Conservation (phyloP, 2,329 filamentous ascomycete species). For the Aspergillus sp. region DNA sequence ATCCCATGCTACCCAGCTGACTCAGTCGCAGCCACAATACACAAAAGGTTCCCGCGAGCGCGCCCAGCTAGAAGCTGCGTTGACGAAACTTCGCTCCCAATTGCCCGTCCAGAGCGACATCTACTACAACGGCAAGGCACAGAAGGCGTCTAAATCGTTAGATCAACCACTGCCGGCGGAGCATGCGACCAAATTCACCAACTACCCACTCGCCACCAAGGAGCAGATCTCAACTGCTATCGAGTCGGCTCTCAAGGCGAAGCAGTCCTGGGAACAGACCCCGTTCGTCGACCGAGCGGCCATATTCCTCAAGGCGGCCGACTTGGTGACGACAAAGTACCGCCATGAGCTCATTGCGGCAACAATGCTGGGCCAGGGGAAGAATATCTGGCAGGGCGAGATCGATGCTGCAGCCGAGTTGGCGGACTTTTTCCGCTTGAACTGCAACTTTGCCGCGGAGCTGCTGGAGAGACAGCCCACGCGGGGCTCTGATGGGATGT, state of each 20-base stretch:
- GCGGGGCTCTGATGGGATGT: constrained; percentile 72
- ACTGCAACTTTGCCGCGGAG: constrained; percentile 68
- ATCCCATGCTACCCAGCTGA: not conserved
- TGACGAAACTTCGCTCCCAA: constrained; percentile 22
- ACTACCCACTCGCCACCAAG: constrained; percentile 68
- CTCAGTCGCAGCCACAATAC: constrained; percentile 14
- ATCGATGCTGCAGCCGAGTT: constrained; percentile 88
- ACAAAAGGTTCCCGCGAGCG: constrained; percentile 24
- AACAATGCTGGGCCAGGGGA: constrained; percentile 90
- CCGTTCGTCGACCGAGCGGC: constrained; percentile 84
- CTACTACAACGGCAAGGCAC: constrained; percentile 20
- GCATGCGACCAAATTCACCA: constrained; percentile 54
- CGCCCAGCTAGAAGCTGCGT: constrained; percentile 21
- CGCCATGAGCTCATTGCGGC: constrained; percentile 90
- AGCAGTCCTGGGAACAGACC: constrained; percentile 70
- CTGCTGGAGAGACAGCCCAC: constrained; percentile 74
- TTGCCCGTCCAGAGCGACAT: constrained; percentile 24
- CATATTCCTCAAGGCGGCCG: constrained; percentile 87
- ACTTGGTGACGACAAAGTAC: constrained; percentile 80
- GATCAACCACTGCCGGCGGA: constrained; percentile 22
- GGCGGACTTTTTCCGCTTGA: constrained; percentile 67
- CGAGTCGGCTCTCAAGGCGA: constrained; percentile 68
- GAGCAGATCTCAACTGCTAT: constrained; percentile 70
- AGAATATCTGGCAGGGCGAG: constrained; percentile 95
- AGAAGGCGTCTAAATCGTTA: constrained; percentile 14